Conservation (phyloP, 306 rosid species). For the Prunus mongolica region DNA sequence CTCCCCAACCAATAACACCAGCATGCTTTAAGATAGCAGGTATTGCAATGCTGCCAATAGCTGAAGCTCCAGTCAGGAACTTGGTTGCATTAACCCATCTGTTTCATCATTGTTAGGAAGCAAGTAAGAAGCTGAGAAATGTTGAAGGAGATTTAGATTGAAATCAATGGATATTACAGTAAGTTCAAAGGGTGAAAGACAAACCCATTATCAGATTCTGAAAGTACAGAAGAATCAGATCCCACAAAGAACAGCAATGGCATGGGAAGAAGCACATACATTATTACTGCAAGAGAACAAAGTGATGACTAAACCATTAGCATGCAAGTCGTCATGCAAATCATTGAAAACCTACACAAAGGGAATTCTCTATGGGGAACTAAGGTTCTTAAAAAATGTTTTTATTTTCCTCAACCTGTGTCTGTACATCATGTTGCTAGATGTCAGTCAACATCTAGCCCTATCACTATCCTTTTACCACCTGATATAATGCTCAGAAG, state of each 20-base stretch:
- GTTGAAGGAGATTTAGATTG: background rate
- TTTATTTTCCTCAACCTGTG: background rate
- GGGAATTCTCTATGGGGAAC: background rate
- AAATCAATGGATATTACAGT: background rate
- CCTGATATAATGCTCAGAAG: background rate
- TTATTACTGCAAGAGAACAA: conserved; percentile 57
- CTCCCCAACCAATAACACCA: conserved; percentile 86
- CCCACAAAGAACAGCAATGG: conserved; percentile 76
- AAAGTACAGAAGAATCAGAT: conserved; percentile 48
- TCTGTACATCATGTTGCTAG: background rate
- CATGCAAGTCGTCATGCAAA: background rate
- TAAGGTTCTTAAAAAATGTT: background rate
- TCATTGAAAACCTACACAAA: background rate
- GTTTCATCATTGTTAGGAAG: conserved; percentile 23
- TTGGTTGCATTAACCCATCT: conserved; percentile 86
- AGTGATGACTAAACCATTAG: conserved; percentile 1
- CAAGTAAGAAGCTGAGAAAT: conserved; percentile 2
- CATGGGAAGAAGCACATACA: conserved; percentile 87
- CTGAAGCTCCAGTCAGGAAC: conserved; percentile 78
- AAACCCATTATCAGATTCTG: conserved; percentile 59
- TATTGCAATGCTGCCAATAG: conserved; percentile 82
- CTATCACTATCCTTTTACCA: background rate
- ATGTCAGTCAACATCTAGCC: background rate
- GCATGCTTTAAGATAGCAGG: conserved; percentile 76
- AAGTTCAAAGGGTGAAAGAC: conserved; percentile 12